Base-by-base conservation (phyloP, 2,329 filamentous ascomycete species). In the Thielaviopsis musarum region DNA sequence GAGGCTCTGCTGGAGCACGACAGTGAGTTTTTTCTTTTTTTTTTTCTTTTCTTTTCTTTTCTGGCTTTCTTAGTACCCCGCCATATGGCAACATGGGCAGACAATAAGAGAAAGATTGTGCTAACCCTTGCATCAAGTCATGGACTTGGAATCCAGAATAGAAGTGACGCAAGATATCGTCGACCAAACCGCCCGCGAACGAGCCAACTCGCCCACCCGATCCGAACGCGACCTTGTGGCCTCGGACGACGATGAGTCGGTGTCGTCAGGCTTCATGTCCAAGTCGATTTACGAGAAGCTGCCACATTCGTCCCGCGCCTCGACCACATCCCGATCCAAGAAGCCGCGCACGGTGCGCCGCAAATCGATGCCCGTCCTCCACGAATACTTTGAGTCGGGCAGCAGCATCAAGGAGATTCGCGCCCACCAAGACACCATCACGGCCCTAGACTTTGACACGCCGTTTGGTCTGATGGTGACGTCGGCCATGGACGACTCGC, bases 251-350 rank as follows among this genome's bases (percentile, higher is more conserved):
- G 74, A 78, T 41, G 72, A 76, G 49, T 61, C 60, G 7, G 30
- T 61, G 6, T 59, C 60, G 15, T 61, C 60, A 1, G 70, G 72
- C 34, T 98, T 97, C 74, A 97, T 97, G 93, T 96, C 93, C 2
- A 89, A 96, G 70, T 96, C 91, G 13, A 88, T 98, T 65, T 98
- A 97, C 70, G 87, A 94, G 65, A 96, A 96, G 71, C 74, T 98
- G 9, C 88, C 91, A 1, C 60, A 59, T 38, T 72, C 73, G 10
- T 74, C 79, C 10, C 68, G 73, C 28, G 69, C 70, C 22, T 76
- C 72, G 65, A 76, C 78, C 1, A 74, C 79, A 1, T 69, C 77
- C 7, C 78, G 75, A 67, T 64, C 72, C 17, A 77, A 75, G 65
- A 77, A 76, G 65, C 71, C 71, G 52, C 78, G 82, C 69, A 80